Evolutionary conservation across 495 filamentous ascomycete species (phyloP).

Genomic region (Aspergillus kassunensis): DNA sequence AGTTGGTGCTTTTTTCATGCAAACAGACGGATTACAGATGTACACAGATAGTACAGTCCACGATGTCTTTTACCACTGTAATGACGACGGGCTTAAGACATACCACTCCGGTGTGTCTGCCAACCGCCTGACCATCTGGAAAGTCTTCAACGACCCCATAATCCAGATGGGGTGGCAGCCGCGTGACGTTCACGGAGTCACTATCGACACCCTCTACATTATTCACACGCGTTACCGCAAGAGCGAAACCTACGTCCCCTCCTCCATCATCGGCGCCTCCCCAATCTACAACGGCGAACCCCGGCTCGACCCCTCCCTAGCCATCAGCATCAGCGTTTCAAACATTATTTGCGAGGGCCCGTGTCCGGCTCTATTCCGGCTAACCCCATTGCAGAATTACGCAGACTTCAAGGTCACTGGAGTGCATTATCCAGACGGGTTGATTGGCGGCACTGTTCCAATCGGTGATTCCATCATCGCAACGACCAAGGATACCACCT

Average conservation of each 20-base stretch:
- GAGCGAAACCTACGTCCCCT: slow-evolving; percentile 7
- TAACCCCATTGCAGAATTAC: slow-evolving; percentile 7
- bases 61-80: slow-evolving; percentile 26
- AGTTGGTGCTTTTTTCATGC: slow-evolving; percentile 23
- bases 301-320: background rate
- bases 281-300: background rate
- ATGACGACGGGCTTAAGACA: slow-evolving; percentile 24
- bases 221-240: slow-evolving; percentile 24
- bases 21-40: slow-evolving; percentile 23
- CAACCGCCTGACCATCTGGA: slow-evolving; percentile 16
- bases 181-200: slow-evolving; percentile 19
- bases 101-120: slow-evolving; percentile 18
- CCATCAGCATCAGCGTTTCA: background rate
- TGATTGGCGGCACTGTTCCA: slow-evolving; percentile 4
- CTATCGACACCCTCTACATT: slow-evolving; percentile 22
- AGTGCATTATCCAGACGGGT: background rate
- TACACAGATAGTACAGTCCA: slow-evolving; percentile 14
- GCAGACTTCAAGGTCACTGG: slow-evolving; percentile 4
- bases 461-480: slow-evolving; percentile 7
- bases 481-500: slow-evolving; percentile 1
- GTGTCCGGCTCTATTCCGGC: background rate
- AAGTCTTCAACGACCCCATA: slow-evolving; percentile 17
- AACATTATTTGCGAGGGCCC: slow-evolving; percentile 6
- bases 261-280: slow-evolving; percentile 5
- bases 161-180: slow-evolving; percentile 28